Evolutionary conservation across 768 basidiomycete genomes (phyloP).

Genomic region (Lentinula edodes): DNA sequence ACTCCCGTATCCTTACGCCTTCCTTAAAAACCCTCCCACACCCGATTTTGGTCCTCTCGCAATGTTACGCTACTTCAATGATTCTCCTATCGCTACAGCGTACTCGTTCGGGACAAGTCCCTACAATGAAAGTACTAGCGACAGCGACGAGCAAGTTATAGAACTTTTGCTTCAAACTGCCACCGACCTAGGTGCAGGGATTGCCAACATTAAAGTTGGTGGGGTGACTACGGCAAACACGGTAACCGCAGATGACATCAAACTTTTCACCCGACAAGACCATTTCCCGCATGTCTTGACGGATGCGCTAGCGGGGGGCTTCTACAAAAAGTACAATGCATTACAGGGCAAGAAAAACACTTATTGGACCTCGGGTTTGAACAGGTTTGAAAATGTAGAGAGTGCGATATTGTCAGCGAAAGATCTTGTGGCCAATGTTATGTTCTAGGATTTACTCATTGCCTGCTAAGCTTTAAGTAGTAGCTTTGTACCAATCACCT

Average conservation of each 20-base stretch:
- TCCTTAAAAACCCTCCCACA: neutral
- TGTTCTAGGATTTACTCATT: neutral
- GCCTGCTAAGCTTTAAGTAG: too few species aligned
- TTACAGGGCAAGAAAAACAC: constrained; percentile 6
- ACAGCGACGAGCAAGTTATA: neutral
- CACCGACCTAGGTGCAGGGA: neutral
- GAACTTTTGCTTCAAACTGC: neutral
- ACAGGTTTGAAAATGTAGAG: constrained; percentile 6
- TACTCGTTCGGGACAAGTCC: constrained; percentile 1
- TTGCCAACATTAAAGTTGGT: neutral
- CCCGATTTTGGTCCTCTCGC: neutral
- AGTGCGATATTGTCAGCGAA: constrained; percentile 1
- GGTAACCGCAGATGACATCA: neutral
- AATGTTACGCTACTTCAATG: neutral
- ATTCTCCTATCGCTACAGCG: constrained; percentile 2
- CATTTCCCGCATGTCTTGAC: constrained; percentile 3
- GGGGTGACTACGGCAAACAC: neutral
- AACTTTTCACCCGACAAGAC: neutral
- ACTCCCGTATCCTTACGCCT: neutral
- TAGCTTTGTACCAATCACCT: too few species aligned
- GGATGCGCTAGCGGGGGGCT: neutral
- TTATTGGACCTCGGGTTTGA: constrained; percentile 3
- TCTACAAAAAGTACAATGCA: neutral
- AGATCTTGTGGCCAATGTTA: constrained; percentile 3
- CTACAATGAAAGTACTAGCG: neutral